These are phyloP conservation scores for Trichoderma lentiforme DNA, from an alignment of 2,329 filamentous ascomycete genomes.

Conservation along the genomic window DNA sequence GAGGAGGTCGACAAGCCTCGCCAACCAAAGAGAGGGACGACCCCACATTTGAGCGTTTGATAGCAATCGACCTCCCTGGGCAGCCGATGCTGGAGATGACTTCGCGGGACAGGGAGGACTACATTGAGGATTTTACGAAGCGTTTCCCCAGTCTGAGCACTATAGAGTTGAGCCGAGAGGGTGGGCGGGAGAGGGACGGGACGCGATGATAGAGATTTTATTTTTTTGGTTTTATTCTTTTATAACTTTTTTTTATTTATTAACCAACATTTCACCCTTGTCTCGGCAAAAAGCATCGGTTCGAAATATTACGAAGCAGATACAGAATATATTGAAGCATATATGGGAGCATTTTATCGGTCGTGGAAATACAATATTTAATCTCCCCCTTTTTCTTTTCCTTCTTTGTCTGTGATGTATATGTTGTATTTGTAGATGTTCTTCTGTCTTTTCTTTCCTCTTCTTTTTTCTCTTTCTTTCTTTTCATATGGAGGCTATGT, in stretches of 20 bases:
- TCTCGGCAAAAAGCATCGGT: neutral
- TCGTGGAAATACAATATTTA: constrained; percentile 15
- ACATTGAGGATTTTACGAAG: constrained; percentile 70
- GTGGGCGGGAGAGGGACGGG: constrained; percentile 32
- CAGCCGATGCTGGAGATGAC: constrained; percentile 54
- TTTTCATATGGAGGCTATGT: too few relatives aligned
- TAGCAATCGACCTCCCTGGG: constrained; percentile 46
- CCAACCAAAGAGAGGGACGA: constrained; percentile 41
- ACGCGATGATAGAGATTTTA: constrained; percentile 21
- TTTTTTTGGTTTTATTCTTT: neutral
- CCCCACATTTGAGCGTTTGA: constrained; percentile 36
- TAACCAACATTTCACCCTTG: neutral
- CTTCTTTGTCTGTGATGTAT: neutral
- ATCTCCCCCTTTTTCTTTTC: neutral
- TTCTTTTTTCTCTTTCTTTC: neutral
- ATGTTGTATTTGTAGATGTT: neutral
- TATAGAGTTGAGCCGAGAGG: constrained; percentile 77
- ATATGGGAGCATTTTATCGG: constrained; percentile 14
- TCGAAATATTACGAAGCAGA: constrained; percentile 13
- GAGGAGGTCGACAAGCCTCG: constrained; percentile 34
- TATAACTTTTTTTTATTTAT: neutral
- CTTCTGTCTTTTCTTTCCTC: too few relatives aligned
- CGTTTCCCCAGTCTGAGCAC: constrained; percentile 81
- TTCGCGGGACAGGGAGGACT: constrained; percentile 60
- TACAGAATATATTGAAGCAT: constrained; percentile 15